Evolutionary conservation across 2,329 filamentous ascomycete species (phyloP), one percentile per base, ranked within the genome.

Genomic region (Pseudogymnoascus sp.): DNA sequence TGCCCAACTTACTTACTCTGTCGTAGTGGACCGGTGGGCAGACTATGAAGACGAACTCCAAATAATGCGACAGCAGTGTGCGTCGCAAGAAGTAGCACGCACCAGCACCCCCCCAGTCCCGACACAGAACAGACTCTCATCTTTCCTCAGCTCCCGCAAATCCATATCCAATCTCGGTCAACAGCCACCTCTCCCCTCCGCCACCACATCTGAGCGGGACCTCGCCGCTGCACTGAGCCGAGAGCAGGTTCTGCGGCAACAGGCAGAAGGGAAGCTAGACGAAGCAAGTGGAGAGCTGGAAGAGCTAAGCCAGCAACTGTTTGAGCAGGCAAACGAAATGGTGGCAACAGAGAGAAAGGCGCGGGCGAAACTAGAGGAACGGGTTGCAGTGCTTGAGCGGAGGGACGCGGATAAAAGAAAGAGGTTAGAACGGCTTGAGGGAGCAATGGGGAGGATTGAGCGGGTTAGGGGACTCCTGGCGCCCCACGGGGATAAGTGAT

Each of bases 291-390:
- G 77, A 11, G 90, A 94, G 76, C 81, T 93, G 18, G 90, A 93
- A 74, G 90, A 94, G 74, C 77, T 94, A 65, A 89, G 83, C 69
- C 87, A 83, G 18, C 82, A 81, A 58, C 76, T 94, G 60, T 94
- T 94, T 72, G 85, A 89, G 75, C 86, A 92, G 76, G 90, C 90
- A 59, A 94, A 94, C 72, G 85, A 91, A 75, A 94, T 94, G 90
- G 90, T 94, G 18, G 89, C 90, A 2, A 78, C 81, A 15, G 90
- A 94, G 77, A 78, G 90, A 43, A 81, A 84, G 61, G 87, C 87
- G 35, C 77, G 88, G 62, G 88, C 87, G 5, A 82, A 80, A 69
- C 78, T 94, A 22, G 88, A 91, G 75, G 84, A 88, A 71, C 77
- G 88, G 38, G 81, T 94, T 6, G 81, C 78, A 62, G 78, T 85